Base-by-base conservation (phyloP, 768 basidiomycete genomes). In the Lactarius akahatsu region DNA sequence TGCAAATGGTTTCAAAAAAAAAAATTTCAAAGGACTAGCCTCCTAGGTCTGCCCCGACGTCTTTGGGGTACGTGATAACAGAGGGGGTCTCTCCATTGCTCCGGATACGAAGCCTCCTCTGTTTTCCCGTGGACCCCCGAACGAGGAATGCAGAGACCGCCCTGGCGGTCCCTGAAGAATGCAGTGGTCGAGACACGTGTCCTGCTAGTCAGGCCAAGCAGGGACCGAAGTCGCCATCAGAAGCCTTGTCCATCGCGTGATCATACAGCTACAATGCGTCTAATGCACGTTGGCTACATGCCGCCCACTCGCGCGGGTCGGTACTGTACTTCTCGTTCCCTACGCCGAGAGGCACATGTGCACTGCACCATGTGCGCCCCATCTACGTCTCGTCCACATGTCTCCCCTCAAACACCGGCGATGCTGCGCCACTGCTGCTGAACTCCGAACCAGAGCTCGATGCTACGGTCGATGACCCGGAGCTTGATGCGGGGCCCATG, bases 371-470 rank as follows among this genome's bases (percentile, higher is more conserved):
- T n/a, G 23, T n/a, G 45, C 20, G 11, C 23, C 23, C 4, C 38
- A 18, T 34, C 28, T 3, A 6, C 16, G 7, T 34, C 52, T 34
- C 28, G 30, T 18, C 38, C n/a, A 20, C 38, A 28, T 8, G 26
- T 26, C 30, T 40, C 16, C 30, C 34, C 3, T 8, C 26, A 16
- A n/a, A 43, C 28, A 16, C 59, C 38, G 43, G 59, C 11, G 34
- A 50, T 43, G 52, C 43, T 30, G 23, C 26, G 26, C 55, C 34
- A 41, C 54, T 61, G 32, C 26, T 18, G 15, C 34, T 57, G 50
- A 40, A 34, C 18, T 36, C 41, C 26, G 43, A 65, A 32, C 50
- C 30, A 5, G 54, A 56, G 54, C 13, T 47, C 32, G 64, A 60
- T 3, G 32, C n/a, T 0, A 40, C 23, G 59, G 40, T 10, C 38